Evolutionary conservation across 176 grass and related monocot species (phyloP).

Genomic region (Oryza longistaminata): DNA sequence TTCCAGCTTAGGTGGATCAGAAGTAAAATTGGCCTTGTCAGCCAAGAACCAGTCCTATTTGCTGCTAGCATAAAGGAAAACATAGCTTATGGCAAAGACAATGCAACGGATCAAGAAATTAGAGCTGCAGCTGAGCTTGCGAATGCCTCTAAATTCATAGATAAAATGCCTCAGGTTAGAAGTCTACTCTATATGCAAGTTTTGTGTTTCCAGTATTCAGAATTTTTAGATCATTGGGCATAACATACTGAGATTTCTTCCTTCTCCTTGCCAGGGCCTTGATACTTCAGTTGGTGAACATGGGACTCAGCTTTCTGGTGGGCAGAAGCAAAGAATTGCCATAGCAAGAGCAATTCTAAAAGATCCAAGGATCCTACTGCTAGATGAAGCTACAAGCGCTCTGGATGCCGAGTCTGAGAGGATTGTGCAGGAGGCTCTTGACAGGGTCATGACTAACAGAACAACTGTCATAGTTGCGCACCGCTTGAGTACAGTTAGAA

Average conservation of each 20-base stretch:
- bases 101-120: conserved; percentile 68
- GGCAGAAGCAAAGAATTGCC: conserved; percentile 96
- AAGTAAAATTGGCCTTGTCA: conserved; percentile 91
- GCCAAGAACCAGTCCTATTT: conserved; percentile 88
- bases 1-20: conserved; percentile 86
- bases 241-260: conserved; percentile 20
- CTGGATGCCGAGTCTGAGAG: conserved; percentile 84
- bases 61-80: conserved; percentile 77
- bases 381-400: conserved; percentile 93
- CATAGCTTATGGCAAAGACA: conserved; percentile 83
- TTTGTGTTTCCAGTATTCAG: background rate
- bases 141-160: conserved; percentile 89
- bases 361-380: conserved; percentile 82
- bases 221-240: background rate
- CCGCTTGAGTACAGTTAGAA: conserved; percentile 77
- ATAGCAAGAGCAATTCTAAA: conserved; percentile 93
- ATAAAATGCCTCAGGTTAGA: conserved; percentile 92
- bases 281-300: conserved; percentile 85
- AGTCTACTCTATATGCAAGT: background rate
- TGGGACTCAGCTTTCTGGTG: conserved; percentile 84
- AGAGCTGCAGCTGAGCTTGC: conserved; percentile 92
- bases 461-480: conserved; percentile 91
- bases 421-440: conserved; percentile 87
- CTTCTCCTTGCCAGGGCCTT: conserved; percentile 51
- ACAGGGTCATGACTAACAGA: conserved; percentile 78